These are phyloP conservation scores for Mycena galericulata DNA, from an alignment of 768 basidiomycete genomes.

Conservation along the genomic window DNA sequence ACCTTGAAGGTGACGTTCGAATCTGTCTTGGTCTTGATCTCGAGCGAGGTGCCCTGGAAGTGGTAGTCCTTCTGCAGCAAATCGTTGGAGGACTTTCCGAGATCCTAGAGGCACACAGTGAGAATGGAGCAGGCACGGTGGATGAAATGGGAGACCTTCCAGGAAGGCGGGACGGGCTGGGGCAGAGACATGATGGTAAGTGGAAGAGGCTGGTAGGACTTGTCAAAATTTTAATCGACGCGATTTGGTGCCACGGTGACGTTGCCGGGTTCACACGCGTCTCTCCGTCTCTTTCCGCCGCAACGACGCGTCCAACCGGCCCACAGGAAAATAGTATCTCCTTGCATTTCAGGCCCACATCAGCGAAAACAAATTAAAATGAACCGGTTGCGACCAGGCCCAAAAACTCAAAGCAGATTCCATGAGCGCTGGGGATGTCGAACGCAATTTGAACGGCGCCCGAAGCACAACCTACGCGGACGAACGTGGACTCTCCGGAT, in stretches of 20 bases:
- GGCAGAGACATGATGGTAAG: constrained; percentile 82
- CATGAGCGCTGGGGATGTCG: too few species aligned
- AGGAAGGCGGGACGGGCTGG: constrained; percentile 96
- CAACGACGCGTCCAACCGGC: background rate
- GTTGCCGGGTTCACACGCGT: constrained; percentile 26
- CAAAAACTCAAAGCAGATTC: too few species aligned
- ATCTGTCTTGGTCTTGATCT: constrained; percentile 91
- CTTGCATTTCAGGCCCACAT: too few species aligned
- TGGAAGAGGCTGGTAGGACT: background rate
- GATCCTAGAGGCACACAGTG: constrained; percentile 67
- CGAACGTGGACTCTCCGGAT: too few species aligned
- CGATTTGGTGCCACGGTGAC: background rate
- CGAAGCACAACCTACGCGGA: too few species aligned
- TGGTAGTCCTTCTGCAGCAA: constrained; percentile 93
- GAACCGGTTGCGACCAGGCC: too few species aligned
- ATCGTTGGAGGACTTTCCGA: constrained; percentile 98
- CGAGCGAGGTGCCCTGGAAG: constrained; percentile 76
- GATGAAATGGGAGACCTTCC: constrained; percentile 80
- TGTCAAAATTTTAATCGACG: background rate
- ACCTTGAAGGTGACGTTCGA: constrained; percentile 96
- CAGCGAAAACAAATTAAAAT: too few species aligned
- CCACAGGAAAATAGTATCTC: too few species aligned
- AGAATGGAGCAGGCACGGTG: constrained; percentile 8
- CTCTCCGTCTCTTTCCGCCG: constrained; percentile 21
- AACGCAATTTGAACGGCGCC: too few species aligned